Percentiles rank a stretch among this genome's conserved stretches.
phyloP scores from a whole-genome alignment of 2,329 filamentous ascomycete genomes.

The Trichophyton mentagrophytes region DNA sequence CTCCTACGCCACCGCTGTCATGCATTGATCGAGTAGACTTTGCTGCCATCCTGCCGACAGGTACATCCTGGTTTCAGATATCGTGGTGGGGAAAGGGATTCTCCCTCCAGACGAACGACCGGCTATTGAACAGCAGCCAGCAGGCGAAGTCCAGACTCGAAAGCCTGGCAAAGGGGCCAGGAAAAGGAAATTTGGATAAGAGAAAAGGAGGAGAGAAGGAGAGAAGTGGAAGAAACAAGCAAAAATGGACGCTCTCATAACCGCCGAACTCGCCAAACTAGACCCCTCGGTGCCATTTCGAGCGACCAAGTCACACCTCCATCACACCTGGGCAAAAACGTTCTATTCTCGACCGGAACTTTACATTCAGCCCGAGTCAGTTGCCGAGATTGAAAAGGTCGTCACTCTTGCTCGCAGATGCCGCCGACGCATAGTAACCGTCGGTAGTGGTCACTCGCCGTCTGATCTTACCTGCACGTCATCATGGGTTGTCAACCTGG shows the following conservation, averaged over 20 bases:
- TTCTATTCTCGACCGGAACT: constrained; percentile 83
- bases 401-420: constrained; percentile 69
- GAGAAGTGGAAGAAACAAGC: constrained; percentile 2
- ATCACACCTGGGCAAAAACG: constrained; percentile 90
- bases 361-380: constrained; percentile 69
- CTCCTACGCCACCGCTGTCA: background rate
- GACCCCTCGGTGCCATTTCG: constrained; percentile 61
- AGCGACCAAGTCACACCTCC: constrained; percentile 56
- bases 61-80: background rate
- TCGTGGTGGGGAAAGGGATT: background rate
- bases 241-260: constrained; percentile 14
- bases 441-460: constrained; percentile 87
- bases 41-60: background rate
- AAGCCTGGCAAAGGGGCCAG: background rate
- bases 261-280: constrained; percentile 44
- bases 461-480: constrained; percentile 86
- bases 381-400: constrained; percentile 71
- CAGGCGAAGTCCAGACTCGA: background rate
- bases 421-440: constrained; percentile 66
- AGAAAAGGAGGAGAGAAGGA: background rate
- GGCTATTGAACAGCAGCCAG: background rate
- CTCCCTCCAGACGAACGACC: background rate
- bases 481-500: constrained; percentile 88
- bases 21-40: background rate
- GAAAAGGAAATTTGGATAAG: background rate